Evolutionary conservation across 352 stramenopile species (phyloP), one percentile per base, ranked within the genome.

Genomic region (Phytophthora cryptogea): DNA sequence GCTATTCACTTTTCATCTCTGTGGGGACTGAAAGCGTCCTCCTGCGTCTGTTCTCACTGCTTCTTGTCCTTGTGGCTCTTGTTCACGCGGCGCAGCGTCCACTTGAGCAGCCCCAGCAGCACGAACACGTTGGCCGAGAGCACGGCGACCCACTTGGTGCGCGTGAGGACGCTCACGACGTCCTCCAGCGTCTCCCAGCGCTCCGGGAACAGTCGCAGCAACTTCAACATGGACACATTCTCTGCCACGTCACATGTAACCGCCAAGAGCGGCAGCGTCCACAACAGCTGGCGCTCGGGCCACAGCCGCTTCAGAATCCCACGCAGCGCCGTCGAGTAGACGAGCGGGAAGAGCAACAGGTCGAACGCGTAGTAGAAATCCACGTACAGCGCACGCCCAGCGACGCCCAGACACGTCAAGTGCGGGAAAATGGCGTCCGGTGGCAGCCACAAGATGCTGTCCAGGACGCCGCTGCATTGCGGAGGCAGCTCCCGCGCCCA

Each of bases 361-460:
- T 86, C 76, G 39, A 83, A 80, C 14, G 44, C 30, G 54, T 80
- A 80, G 33, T 80, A 80, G 33, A 77, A 79, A 10, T 82, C 64
- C 35, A 67, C 13, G 53, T 85, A 82, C 10, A 85, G 49, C 13
- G 54, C 53, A 40, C 75, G 57, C 0, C 75, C 75, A 0, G 50
- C 33, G 0, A 28, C 33, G 0, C 72, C 72, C 14, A 83, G 61
- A 45, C 76, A 85, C 53, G 52, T 43, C 28, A 85, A 57, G 37
- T 83, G 70, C 31, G 72, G 68, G 17, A 59, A 59, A 37, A 80
- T 60, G n/a, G 41, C 47, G 2, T 59, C 51, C 0, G 72, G 20
- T 1, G 41, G 28, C 43, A 83, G 51, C 70, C 66, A 77, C 3
- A 79, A 45, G 45, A 70, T 50, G 44, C 55, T 43, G 55, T 82